Evolutionary conservation across 306 rosid species (phyloP).

Genomic region (Prunus dulcis): DNA sequence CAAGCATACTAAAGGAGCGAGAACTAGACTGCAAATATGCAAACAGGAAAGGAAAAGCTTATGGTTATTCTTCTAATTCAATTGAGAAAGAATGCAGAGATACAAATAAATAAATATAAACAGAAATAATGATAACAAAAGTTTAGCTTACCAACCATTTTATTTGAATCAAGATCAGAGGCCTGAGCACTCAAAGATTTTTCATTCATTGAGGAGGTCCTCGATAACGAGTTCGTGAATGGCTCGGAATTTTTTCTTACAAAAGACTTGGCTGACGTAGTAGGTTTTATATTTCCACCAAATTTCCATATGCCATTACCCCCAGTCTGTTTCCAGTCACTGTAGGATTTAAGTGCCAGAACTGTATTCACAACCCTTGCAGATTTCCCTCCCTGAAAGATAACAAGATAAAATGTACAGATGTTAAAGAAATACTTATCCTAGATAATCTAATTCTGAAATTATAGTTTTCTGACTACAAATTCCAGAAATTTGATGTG

Average conservation of each 20-base stretch:
- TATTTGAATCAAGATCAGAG: conserved; percentile 59
- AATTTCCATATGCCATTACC: conserved; percentile 83
- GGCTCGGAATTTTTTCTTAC: conserved; percentile 84
- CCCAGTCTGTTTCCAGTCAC: conserved; percentile 86
- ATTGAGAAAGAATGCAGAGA: conserved; percentile 19
- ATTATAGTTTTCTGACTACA: background rate
- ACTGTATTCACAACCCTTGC: conserved; percentile 72
- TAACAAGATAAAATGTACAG: conserved; percentile 2
- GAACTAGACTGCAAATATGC: conserved; percentile 49
- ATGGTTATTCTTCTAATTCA: background rate
- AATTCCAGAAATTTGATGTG: background rate
- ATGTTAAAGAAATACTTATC: background rate
- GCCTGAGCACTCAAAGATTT: conserved; percentile 37
- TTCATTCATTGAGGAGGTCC: conserved; percentile 62
- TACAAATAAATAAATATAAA: conserved; percentile 12
- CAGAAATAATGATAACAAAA: background rate
- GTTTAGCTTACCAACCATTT: conserved; percentile 73
- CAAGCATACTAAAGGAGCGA: conserved; percentile 65
- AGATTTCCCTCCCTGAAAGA: conserved; percentile 80
- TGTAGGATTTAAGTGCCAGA: conserved; percentile 80
- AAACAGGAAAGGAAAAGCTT: background rate
- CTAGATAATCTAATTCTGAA: conserved; percentile 1
- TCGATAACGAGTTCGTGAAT: conserved; percentile 70
- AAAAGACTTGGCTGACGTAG: conserved; percentile 50
- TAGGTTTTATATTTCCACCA: conserved; percentile 73